phyloP scores from a whole-genome alignment of 2,329 filamentous ascomycete species.

The Penicillium crustosum region DNA sequence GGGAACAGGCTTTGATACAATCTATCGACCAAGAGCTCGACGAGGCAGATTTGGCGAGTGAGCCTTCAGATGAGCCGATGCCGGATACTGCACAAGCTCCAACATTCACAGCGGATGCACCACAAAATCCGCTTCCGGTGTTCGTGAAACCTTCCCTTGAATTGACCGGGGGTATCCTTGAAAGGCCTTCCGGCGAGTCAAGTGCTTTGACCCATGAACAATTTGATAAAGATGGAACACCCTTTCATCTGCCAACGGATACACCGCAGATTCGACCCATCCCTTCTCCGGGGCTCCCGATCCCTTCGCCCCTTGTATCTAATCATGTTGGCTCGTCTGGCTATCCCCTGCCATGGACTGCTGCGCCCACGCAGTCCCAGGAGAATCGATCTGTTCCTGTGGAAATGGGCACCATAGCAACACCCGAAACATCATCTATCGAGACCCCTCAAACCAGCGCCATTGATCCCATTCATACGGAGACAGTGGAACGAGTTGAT shows the following conservation, averaged over 20 bases:
- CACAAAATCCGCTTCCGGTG: constrained; percentile 6
- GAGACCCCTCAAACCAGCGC: background rate
- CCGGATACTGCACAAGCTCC: background rate
- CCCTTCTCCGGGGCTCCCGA: constrained; percentile 41
- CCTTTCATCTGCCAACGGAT: constrained; percentile 28
- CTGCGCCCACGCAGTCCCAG: constrained; percentile 11
- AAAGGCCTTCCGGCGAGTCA: constrained; percentile 6
- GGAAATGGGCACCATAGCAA: background rate
- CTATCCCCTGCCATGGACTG: constrained; percentile 33
- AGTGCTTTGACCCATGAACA: background rate
- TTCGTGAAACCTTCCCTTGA: constrained; percentile 24
- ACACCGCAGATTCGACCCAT: constrained; percentile 42
- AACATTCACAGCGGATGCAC: background rate
- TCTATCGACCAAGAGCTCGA: constrained; percentile 30
- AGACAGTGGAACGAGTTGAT: background rate
- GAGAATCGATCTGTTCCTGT: background rate
- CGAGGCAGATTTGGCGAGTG: background rate
- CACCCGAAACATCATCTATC: background rate
- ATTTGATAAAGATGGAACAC: background rate
- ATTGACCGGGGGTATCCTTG: constrained; percentile 12
- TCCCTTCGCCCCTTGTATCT: constrained; percentile 41
- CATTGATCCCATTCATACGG: background rate
- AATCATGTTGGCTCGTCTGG: constrained; percentile 25
- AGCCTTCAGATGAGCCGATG: background rate
- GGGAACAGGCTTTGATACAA: constrained; percentile 29